Base-by-base conservation (phyloP, 2,329 filamentous ascomycete species). In the Botryosphaeria agaves region DNA sequence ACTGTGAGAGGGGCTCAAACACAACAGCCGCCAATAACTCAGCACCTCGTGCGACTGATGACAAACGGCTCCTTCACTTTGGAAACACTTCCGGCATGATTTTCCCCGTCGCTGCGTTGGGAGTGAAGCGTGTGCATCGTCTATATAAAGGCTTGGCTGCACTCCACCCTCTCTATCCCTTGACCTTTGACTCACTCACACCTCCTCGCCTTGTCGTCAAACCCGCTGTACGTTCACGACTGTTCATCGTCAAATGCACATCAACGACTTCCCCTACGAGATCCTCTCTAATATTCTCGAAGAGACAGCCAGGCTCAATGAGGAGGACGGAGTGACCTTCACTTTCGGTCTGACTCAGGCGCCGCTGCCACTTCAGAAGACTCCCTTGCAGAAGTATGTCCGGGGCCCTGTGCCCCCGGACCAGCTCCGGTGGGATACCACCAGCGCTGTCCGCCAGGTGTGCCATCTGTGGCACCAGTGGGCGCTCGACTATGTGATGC, bases 331-430 rank as follows among this genome's bases (percentile, higher is more conserved):
- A 27, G 57, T 57, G 14, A 54, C 48, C 31, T 69, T 56, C 46
- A 66, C 62, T 32, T 69, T 65, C 41, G 64, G 64, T 34, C 50
- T 69, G 17, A 59, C 54, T 16, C 56, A 66, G 44, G 56, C 59
- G 17, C 56, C 56, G 5, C 46, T 61, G 34, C 61, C 60, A 6
- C 45, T 61, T 30, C 51, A 61, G 39, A 51, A 54, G 38, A 45
- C 52, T 15, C 49, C 52, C 24, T 49, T 64, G 30, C 53, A 62
- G 38, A 57, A 56, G 38, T 65, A 66, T 42, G 53, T 68, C 34
- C 55, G 62, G 35, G 64, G 64, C 7, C 59, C 60, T 11, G 49
- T 66, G 11, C 61, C 59, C 7, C 53, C 61, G 23, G 62, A 66
- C 43, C 53, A 61, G 30, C 49, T 65, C 29, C 56, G 57, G 36